These are phyloP conservation scores for Chalciporus piperatus DNA, from an alignment of 768 basidiomycete genomes.

Conservation along the genomic window DNA sequence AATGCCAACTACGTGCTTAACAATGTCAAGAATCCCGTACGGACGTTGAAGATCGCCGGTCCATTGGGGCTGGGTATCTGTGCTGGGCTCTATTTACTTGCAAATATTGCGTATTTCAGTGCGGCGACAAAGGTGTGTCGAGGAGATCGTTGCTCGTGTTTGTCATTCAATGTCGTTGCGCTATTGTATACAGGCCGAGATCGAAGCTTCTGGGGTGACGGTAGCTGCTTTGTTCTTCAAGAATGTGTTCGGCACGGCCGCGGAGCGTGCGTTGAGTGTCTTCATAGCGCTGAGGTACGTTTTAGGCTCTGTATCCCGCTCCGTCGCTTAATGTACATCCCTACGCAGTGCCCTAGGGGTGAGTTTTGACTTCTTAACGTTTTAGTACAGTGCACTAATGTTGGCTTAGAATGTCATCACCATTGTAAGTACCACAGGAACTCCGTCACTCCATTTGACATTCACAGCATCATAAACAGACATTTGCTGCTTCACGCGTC, in stretches of 20 bases:
- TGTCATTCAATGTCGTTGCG: neutral
- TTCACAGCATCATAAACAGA: conserved; percentile 29
- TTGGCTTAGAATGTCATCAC: conserved; percentile 31
- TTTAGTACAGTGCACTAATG: conserved; percentile 2
- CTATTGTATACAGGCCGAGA: conserved; percentile 40
- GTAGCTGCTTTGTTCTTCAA: conserved; percentile 61
- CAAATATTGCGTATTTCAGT: conserved; percentile 58
- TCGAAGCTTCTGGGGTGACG: conserved; percentile 46
- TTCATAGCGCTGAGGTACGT: conserved; percentile 56
- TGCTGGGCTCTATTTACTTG: conserved; percentile 49
- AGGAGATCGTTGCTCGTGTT: neutral
- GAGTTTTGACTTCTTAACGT: conserved; percentile 1
- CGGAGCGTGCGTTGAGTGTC: conserved; percentile 53
- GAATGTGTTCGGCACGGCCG: conserved; percentile 53
- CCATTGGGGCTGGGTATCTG: conserved; percentile 57
- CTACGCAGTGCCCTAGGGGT: conserved; percentile 36
- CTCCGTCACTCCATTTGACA: neutral
- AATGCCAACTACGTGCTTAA: conserved; percentile 59
- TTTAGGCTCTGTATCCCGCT: neutral
- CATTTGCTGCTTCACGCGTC: conserved; percentile 48
- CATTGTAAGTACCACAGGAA: conserved; percentile 20
- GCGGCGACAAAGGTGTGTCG: conserved; percentile 22
- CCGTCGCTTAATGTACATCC: neutral
- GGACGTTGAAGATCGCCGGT: conserved; percentile 60
- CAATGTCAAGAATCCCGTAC: conserved; percentile 56